These are phyloP conservation scores for Phtheirospermum japonicum DNA, from an alignment of 257 asterid species.

Conservation along the genomic window DNA sequence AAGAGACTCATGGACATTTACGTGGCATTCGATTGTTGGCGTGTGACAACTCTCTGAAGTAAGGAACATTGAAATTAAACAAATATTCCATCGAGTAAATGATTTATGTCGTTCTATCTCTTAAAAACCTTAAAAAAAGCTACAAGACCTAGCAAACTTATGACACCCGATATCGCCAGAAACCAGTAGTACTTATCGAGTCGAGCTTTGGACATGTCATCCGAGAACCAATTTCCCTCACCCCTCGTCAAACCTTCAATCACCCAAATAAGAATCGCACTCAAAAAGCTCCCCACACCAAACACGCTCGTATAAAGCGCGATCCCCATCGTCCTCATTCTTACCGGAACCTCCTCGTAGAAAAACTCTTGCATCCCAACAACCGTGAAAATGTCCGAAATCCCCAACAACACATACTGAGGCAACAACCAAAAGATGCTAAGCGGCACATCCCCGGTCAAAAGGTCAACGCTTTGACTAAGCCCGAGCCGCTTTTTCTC, in stretches of 20 bases:
- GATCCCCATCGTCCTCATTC: conserved; percentile 85
- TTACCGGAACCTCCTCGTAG: conserved; percentile 76
- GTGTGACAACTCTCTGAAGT: no score
- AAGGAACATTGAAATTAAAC: no score
- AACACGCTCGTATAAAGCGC: conserved; percentile 88
- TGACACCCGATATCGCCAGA: conserved; percentile 43
- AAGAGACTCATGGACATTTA: no score
- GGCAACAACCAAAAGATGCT: conserved; percentile 92
- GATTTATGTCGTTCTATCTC: conserved; percentile 16
- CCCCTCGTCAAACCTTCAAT: conserved; percentile 58
- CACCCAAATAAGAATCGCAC: conserved; percentile 57
- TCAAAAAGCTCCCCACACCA: conserved; percentile 82
- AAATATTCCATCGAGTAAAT: not conserved
- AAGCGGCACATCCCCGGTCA: conserved; percentile 36
- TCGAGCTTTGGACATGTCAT: conserved; percentile 62
- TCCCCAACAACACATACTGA: conserved; percentile 75
- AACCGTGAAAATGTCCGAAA: conserved; percentile 89
- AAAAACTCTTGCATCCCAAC: conserved; percentile 98
- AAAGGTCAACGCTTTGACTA: conserved; percentile 7
- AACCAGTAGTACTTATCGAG: conserved; percentile 86
- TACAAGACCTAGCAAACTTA: conserved; percentile 51
- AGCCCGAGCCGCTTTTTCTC: conserved; percentile 53
- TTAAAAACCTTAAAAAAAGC: conserved; percentile 45
- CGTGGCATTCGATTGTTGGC: no score
- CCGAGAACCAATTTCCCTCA: conserved; percentile 64